Evolutionary conservation across 495 filamentous ascomycete species (phyloP).

Genomic region (Elasticomyces elasticus): DNA sequence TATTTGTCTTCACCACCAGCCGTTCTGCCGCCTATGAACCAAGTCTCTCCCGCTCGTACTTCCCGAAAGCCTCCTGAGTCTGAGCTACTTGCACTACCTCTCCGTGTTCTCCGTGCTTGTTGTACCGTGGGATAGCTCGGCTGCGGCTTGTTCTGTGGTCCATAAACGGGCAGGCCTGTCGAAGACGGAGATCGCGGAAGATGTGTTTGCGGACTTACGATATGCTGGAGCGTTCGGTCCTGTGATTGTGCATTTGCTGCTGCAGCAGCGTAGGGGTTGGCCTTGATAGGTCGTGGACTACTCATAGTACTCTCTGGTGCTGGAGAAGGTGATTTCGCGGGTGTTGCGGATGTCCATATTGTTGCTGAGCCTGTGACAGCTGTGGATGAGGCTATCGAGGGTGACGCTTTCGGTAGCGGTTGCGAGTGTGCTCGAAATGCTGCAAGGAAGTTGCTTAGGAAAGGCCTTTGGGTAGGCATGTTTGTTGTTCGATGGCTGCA

Average conservation of each 20-base stretch:
- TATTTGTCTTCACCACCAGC: conserved; percentile 80
- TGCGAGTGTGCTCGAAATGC: conserved; percentile 55
- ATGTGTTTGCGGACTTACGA: conserved; percentile 22
- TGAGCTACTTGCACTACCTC: conserved; percentile 69
- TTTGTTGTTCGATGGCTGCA: conserved; percentile 11
- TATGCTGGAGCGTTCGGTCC: conserved; percentile 17
- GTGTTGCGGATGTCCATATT: conserved; percentile 18
- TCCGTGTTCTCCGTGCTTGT: conserved; percentile 36
- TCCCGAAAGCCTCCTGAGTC: conserved; percentile 61
- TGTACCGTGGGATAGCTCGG: conserved; percentile 27
- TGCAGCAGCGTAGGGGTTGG: conserved; percentile 4
- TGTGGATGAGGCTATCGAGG: conserved; percentile 29
- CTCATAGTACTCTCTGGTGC: conserved; percentile 5
- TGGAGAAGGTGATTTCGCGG: conserved; percentile 9
- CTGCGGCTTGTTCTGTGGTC: conserved; percentile 16
- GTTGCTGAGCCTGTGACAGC: conserved; percentile 34
- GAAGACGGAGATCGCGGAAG: conserved; percentile 27
- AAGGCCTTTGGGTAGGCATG: conserved; percentile 71
- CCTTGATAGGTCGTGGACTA: conserved; percentile 17
- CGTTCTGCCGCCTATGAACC: conserved; percentile 82
- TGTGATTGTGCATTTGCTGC: conserved; percentile 14
- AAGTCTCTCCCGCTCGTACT: conserved; percentile 64
- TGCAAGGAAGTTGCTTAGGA: conserved; percentile 77
- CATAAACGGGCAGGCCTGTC: conserved; percentile 18
- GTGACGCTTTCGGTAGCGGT: conserved; percentile 35